Conservation (phyloP, 2,329 filamentous ascomycete species). For the Beauveria medogensis region DNA sequence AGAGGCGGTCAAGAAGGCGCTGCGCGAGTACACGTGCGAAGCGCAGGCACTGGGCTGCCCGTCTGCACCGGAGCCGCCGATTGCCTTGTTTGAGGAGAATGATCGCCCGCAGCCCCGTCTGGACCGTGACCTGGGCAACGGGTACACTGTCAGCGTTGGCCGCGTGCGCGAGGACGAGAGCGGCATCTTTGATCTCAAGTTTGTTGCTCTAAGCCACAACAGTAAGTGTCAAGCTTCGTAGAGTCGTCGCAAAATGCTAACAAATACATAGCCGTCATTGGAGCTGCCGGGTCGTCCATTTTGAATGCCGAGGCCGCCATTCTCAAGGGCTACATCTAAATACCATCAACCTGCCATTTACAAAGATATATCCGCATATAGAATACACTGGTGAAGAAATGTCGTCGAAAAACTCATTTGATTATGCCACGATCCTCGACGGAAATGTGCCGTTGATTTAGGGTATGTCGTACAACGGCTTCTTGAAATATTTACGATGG, state of each 20-base stretch:
- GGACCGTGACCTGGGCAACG: conserved; percentile 75
- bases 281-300: conserved; percentile 92
- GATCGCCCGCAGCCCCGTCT: conserved; percentile 87
- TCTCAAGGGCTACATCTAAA: conserved; percentile 73
- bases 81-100: conserved; percentile 80
- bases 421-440: neutral
- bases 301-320: conserved; percentile 89
- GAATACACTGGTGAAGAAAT: neutral
- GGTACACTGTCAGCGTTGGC: conserved; percentile 88
- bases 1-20: conserved; percentile 67
- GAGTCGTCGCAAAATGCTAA: neutral
- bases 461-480: no score
- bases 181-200: conserved; percentile 89
- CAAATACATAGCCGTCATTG: conserved; percentile 63
- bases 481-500: no score
- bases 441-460: neutral
- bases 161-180: conserved; percentile 78
- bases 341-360: neutral
- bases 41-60: conserved; percentile 78
- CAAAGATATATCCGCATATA: neutral
- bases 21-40: conserved; percentile 75
- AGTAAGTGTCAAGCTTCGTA: conserved; percentile 34
- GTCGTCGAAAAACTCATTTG: neutral
- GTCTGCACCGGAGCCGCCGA: conserved; percentile 73
- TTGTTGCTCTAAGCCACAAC: conserved; percentile 83